These are phyloP conservation scores for Diaporthe sp. DNA, from an alignment of 2,329 filamentous ascomycete species.

Conservation along the genomic window DNA sequence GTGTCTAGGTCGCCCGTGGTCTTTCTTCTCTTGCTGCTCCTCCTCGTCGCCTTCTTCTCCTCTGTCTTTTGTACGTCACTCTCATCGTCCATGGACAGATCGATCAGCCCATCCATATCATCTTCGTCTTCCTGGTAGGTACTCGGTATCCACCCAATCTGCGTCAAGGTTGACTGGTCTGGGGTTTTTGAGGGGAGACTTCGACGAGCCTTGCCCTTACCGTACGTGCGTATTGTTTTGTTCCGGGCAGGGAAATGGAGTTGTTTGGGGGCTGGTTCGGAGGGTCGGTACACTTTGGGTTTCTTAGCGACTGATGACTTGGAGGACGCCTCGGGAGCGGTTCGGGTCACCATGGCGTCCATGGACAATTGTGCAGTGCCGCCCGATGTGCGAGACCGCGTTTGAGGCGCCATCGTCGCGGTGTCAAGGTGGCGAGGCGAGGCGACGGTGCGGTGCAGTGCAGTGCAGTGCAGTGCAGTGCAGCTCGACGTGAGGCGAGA, in stretches of 20 bases:
- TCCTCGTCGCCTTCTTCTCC: constrained; percentile 24
- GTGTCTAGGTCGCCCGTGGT: constrained; percentile 45
- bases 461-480: neutral
- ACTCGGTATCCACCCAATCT: constrained; percentile 46
- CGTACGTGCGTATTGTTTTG: constrained; percentile 33
- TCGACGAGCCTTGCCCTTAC: constrained; percentile 28
- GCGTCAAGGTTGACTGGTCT: constrained; percentile 52
- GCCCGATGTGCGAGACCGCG: constrained; percentile 34
- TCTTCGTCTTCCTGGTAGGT: constrained; percentile 39
- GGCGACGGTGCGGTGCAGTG: neutral
- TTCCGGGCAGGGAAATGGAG: constrained; percentile 48
- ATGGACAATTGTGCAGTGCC: constrained; percentile 22
- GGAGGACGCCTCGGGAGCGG: neutral
- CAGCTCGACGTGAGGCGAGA: neutral
- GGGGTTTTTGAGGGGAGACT: constrained; percentile 37
- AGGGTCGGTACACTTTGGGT: constrained; percentile 45
- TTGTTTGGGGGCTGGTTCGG: constrained; percentile 46
- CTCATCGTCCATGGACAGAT: constrained; percentile 24
- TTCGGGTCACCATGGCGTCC: constrained; percentile 9
- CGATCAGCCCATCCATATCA: constrained; percentile 33
- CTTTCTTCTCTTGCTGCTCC: constrained; percentile 44
- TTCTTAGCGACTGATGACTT: constrained; percentile 13
- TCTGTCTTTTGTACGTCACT: neutral
- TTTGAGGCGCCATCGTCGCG: constrained; percentile 38
- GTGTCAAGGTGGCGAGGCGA: neutral